Conservation (phyloP, 495 filamentous ascomycete genomes). For the Thermochaetoides thermophila region DNA sequence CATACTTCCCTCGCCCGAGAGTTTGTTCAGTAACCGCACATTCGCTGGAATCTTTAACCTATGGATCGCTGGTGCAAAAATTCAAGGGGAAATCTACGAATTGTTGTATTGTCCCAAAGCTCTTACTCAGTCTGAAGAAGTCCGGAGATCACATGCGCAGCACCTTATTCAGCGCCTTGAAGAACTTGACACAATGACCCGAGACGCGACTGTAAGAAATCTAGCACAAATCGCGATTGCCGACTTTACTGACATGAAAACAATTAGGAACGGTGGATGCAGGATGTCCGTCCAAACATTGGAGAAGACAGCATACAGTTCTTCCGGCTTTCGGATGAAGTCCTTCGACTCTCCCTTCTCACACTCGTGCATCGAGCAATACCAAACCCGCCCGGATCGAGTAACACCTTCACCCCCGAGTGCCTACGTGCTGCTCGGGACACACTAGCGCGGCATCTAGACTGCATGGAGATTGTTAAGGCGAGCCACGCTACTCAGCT, state of each 20-base stretch:
- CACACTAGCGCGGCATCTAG: slow-evolving; percentile 37
- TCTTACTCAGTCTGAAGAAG: slow-evolving; percentile 1
- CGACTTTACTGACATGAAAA: no score
- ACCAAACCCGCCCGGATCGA: slow-evolving; percentile 28
- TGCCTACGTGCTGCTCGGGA: slow-evolving; percentile 42
- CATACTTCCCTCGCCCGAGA: slow-evolving; percentile 1
- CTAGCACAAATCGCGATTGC: no score
- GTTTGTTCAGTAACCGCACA: neutral
- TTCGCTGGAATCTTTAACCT: slow-evolving; percentile 2
- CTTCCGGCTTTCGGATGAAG: slow-evolving; percentile 38
- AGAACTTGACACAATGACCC: slow-evolving; percentile 1
- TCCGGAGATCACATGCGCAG: slow-evolving; percentile 1
- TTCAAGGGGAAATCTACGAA: slow-evolving; percentile 13
- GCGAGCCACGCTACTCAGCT: slow-evolving; percentile 21
- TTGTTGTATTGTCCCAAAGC: slow-evolving; percentile 9
- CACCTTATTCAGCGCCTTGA: neutral
- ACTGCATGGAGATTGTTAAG: slow-evolving; percentile 33
- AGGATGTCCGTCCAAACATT: neutral
- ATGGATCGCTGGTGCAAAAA: slow-evolving; percentile 5
- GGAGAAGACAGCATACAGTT: slow-evolving; percentile 19
- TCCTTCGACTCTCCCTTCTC: slow-evolving; percentile 36
- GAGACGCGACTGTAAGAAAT: neutral
- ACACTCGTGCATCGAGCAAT: slow-evolving; percentile 46
- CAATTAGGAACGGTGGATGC: neutral
- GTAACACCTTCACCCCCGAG: slow-evolving; percentile 36